Base-by-base conservation (phyloP, 2,329 filamentous ascomycete genomes). In the Teratosphaeria nubilosa region DNA sequence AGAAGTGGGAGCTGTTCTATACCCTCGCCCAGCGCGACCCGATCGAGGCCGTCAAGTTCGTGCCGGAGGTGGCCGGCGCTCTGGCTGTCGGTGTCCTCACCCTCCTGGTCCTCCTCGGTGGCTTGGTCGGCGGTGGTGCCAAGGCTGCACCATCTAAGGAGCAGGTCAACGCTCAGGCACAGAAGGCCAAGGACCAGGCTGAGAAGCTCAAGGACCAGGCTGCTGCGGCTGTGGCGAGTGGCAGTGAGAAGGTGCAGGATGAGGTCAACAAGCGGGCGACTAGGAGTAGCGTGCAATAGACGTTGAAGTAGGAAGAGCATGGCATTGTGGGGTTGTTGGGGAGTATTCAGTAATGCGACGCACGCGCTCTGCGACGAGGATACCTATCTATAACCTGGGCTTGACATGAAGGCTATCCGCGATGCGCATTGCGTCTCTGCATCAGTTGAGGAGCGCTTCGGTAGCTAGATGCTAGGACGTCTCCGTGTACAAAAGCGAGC, bases 1-100 rank as follows among this genome's bases (percentile, higher is more conserved):
- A 96, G 86, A 97, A 96, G 85, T 74, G 95, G 62, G 87, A 95
- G 67, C 85, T 95, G 63, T 99, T 99, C 83, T 73, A 94, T 68
- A 86, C 86, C 67, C 86, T 97, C 69, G 88, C 86, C 73, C 84
- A 90, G 80, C 82, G 84, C 68, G 87, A 95, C 76, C 91, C 91
- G 59, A 69, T 96, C 65, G 81, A 91, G 77, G 91, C 91, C 56
- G 78, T 91, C 77, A 89, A 90, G 78, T 88, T 90, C 68, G 88
- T 96, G 64, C 94, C 94, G 65, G 94, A 96, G 78, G 86, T 95
- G 67, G 90, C 91, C 63, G 91, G 85, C 70, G 89, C 85, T 70
- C 78, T 95, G 69, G 87, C 80, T 70, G 88, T 86, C 65, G 73
- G 91, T 63, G 72, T 86, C 52, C 77, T 90, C 58, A 85, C 87